phyloP scores from a whole-genome alignment of 2,329 filamentous ascomycete genomes.

The Claviceps monticola region DNA sequence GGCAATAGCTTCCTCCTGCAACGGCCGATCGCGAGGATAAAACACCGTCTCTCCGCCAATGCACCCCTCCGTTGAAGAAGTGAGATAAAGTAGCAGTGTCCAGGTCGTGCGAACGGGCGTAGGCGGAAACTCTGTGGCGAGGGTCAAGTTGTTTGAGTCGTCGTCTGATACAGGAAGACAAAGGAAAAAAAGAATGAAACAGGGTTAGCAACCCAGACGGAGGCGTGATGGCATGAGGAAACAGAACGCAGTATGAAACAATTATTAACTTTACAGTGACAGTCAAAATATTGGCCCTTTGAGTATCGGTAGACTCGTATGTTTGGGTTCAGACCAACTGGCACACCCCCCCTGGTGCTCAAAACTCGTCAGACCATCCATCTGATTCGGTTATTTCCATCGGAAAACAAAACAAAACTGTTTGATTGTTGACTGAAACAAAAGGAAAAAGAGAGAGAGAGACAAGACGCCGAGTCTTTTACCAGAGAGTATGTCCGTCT shows the following conservation, averaged over 20 bases:
- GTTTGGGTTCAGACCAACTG: constrained; percentile 75
- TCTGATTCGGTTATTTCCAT: background rate
- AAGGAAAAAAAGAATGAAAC: background rate
- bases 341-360: constrained; percentile 59
- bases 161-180: constrained; percentile 47
- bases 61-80: constrained; percentile 59
- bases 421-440: background rate
- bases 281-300: constrained; percentile 79
- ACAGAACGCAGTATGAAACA: no score
- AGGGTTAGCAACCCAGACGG: no score
- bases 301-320: constrained; percentile 82
- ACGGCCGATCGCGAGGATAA: constrained; percentile 54
- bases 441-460: background rate
- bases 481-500: constrained; percentile 31
- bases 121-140: constrained; percentile 27
- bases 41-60: constrained; percentile 84
- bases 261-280: constrained; percentile 45
- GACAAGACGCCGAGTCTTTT: constrained; percentile 14
- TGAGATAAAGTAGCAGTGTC: constrained; percentile 82
- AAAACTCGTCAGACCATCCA: background rate
- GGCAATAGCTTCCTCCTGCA: constrained; percentile 49
- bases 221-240: background rate
- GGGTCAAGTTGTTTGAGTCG: constrained; percentile 61
- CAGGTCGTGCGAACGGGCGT: constrained; percentile 53
- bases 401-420: no score